Evolutionary conservation across 441 rosid genomes (phyloP).

Genomic region (Pelargonium fulgidum): DNA sequence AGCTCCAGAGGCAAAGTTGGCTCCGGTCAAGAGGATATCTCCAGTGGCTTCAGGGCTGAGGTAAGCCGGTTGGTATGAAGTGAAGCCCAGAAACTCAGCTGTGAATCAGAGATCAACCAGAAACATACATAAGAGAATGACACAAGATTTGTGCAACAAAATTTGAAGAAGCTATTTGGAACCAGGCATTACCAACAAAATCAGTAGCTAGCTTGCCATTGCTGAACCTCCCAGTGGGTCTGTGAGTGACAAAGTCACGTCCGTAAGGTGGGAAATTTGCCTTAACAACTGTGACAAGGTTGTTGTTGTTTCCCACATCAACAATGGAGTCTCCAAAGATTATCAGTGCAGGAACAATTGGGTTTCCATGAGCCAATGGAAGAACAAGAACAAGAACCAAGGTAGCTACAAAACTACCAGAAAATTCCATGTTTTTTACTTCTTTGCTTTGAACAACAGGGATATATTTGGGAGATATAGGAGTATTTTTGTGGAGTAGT

Average conservation of each 20-base stretch:
- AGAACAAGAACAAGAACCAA: conserved; percentile 27
- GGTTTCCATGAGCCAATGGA: conserved; percentile 35
- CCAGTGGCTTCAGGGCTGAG: conserved; percentile 65
- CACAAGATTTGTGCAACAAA: background rate
- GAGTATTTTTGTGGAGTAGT: background rate
- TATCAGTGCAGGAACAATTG: conserved; percentile 71
- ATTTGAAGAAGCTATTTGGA: background rate
- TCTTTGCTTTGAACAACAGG: background rate
- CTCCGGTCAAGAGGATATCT: conserved; percentile 53
- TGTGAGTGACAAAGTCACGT: conserved; percentile 66
- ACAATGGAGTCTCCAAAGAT: conserved; percentile 88
- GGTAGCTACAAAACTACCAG: conserved; percentile 19
- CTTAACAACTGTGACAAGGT: conserved; percentile 52
- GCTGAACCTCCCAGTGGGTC: conserved; percentile 89
- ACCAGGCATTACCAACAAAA: conserved; percentile 51
- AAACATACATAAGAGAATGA: conserved; percentile 7
- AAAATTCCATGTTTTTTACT: conserved; percentile 27
- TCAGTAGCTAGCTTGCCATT: conserved; percentile 84
- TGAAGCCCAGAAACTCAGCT: conserved; percentile 90
- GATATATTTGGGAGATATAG: too few species aligned
- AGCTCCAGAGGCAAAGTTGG: conserved; percentile 88
- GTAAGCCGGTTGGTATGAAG: conserved; percentile 74
- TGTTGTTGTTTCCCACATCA: conserved; percentile 88
- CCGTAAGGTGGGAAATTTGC: conserved; percentile 95
- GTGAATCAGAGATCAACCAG: conserved; percentile 21